A percentile compares a stretch with the other conserved stretches of the same genome.
Conservation (phyloP, 139 green algal genomes). For the Desmodesmus armatus region DNA sequence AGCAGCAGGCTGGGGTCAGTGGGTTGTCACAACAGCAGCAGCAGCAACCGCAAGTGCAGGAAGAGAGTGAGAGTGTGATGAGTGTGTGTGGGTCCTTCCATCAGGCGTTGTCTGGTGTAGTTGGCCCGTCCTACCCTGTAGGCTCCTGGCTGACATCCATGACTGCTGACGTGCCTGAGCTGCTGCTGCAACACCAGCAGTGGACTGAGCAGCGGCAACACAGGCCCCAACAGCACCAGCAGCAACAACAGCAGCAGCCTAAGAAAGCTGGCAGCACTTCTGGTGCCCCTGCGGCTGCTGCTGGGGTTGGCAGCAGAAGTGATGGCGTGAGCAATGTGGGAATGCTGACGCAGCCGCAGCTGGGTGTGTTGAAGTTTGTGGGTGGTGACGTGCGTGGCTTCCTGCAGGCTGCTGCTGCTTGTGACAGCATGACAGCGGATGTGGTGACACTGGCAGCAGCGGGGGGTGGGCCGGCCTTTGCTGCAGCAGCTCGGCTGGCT, state of each 20-base stretch:
- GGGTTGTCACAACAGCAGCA: not conserved
- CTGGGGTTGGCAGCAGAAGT: too few species aligned
- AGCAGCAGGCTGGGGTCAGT: not conserved
- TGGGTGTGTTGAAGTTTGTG: slow-evolving; percentile 30
- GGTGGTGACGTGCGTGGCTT: slow-evolving; percentile 21
- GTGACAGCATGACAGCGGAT: slow-evolving; percentile 10
- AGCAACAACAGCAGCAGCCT: slow-evolving; percentile 1
- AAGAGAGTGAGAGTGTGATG: not conserved
- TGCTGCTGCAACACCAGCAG: slow-evolving; percentile 35
- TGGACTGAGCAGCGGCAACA: not conserved
- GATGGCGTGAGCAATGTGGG: not conserved
- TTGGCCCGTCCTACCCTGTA: not conserved
- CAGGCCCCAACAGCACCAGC: not conserved
- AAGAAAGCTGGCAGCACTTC: not conserved
- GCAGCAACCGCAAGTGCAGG: slow-evolving; percentile 15
- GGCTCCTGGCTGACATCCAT: slow-evolving; percentile 24
- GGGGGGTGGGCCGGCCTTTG: not conserved
- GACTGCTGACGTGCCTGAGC: slow-evolving; percentile 14
- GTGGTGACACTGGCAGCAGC: slow-evolving; percentile 35
- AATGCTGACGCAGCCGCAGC: not conserved
- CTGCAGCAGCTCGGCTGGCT: slow-evolving; percentile 20
- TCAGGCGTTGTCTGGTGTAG: not conserved
- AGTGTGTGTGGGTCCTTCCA: not conserved
- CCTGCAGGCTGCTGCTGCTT: slow-evolving; percentile 5
- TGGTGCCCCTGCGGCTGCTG: too few species aligned